Evolutionary conservation across 179 eudicot genomes (phyloP).

Genomic region (Heliamphora pulchella): DNA sequence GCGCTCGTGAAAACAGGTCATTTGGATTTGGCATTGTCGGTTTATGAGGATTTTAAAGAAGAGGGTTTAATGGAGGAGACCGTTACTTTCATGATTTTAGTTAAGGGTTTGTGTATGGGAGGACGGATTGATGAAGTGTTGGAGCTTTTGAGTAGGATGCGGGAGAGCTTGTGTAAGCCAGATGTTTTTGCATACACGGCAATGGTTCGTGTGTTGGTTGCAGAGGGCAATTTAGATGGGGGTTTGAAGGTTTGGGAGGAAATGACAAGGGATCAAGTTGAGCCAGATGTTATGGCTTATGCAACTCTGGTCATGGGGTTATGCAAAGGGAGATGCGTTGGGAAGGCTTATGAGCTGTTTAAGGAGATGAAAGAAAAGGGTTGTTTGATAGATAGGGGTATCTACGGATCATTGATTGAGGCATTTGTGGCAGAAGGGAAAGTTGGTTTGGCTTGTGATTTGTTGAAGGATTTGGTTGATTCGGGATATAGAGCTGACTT

Average conservation of each 20-base stretch:
- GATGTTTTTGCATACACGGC: slow-evolving; percentile 96
- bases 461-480: slow-evolving; percentile 74
- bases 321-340: slow-evolving; percentile 54
- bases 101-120: slow-evolving; percentile 78
- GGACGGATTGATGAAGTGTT: slow-evolving; percentile 56
- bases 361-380: slow-evolving; percentile 67
- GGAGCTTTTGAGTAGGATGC: slow-evolving; percentile 60
- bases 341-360: slow-evolving; percentile 64
- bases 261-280: slow-evolving; percentile 61
- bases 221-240: slow-evolving; percentile 64
- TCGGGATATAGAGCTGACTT: slow-evolving; percentile 91
- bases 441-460: slow-evolving; percentile 67
- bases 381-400: slow-evolving; percentile 71
- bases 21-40: slow-evolving; percentile 73
- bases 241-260: slow-evolving; percentile 89
- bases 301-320: slow-evolving; percentile 63
- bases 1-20: slow-evolving; percentile 69
- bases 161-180: slow-evolving; percentile 59
- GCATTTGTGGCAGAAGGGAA: slow-evolving; percentile 71
- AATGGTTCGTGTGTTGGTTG: slow-evolving; percentile 62
- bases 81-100: slow-evolving; percentile 78
- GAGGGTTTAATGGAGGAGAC: slow-evolving; percentile 73
- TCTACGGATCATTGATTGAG: slow-evolving; percentile 67
- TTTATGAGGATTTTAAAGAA: slow-evolving; percentile 73
- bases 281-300: slow-evolving; percentile 87